Percentiles rank a stretch among this genome's conserved stretches.
Evolutionary conservation across 495 filamentous ascomycete genomes (phyloP).

Genomic region (Cenococcum geophilum): DNA sequence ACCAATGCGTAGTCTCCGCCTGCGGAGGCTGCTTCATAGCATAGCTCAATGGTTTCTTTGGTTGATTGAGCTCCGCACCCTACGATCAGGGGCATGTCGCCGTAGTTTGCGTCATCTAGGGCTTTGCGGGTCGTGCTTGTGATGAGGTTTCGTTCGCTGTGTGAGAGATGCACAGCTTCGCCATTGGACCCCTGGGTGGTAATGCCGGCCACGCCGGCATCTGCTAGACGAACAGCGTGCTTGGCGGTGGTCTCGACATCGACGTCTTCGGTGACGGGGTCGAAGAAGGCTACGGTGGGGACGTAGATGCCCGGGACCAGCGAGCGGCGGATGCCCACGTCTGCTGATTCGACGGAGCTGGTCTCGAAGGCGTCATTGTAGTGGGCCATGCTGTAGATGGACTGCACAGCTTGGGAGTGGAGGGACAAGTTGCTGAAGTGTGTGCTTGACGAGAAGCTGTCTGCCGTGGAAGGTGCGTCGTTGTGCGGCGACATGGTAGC

Average conservation of each 20-base stretch:
- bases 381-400: constrained; percentile 25
- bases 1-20: constrained; percentile 83
- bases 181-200: constrained; percentile 87
- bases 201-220: constrained; percentile 71
- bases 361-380: constrained; percentile 31
- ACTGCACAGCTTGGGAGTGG: constrained; percentile 25
- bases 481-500: constrained; percentile 28
- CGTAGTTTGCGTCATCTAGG: constrained; percentile 62
- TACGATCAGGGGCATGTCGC: constrained; percentile 69
- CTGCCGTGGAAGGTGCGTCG: constrained; percentile 25
- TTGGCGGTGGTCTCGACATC: constrained; percentile 62
- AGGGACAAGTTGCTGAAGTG: constrained; percentile 16
- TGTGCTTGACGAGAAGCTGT: constrained; percentile 18
- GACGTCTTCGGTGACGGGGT: constrained; percentile 44
- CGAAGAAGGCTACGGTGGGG: constrained; percentile 39
- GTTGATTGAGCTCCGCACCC: constrained; percentile 79
- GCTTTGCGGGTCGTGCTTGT: constrained; percentile 69
- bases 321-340: constrained; percentile 29
- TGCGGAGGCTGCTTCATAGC: constrained; percentile 63
- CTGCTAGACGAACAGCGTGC: constrained; percentile 78
- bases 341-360: constrained; percentile 32
- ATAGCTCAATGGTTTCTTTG: constrained; percentile 77
- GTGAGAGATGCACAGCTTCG: constrained; percentile 43
- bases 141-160: constrained; percentile 43
- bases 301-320: constrained; percentile 37